These are phyloP conservation scores for Penicillium decumbens DNA, from an alignment of 2,329 filamentous ascomycete species.

Conservation along the genomic window DNA sequence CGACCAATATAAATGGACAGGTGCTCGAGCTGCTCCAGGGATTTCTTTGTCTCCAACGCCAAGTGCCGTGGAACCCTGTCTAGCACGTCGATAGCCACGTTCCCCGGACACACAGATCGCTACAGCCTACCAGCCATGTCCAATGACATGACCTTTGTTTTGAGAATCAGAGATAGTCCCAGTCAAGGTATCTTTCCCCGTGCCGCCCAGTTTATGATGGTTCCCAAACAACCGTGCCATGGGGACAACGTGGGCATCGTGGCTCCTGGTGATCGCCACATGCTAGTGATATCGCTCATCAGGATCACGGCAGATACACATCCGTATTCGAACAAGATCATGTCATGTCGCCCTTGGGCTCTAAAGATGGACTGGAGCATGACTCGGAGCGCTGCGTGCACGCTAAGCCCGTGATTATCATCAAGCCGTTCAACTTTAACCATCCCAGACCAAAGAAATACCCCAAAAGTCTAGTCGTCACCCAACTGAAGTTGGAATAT, in stretches of 20 bases:
- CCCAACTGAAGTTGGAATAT: neutral
- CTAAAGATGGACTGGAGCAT: neutral
- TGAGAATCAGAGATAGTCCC: neutral
- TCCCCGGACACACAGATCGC: neutral
- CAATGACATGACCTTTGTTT: neutral
- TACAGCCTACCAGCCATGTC: neutral
- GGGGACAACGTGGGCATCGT: neutral
- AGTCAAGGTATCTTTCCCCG: neutral
- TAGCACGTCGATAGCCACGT: conserved; percentile 5
- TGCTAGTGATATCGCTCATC: neutral
- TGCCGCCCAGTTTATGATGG: neutral
- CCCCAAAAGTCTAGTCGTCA: neutral
- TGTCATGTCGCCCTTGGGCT: neutral
- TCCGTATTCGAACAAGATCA: neutral
- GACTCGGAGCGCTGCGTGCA: neutral
- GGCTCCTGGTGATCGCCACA: neutral
- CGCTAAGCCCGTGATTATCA: neutral
- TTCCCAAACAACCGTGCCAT: neutral
- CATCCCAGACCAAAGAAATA: neutral
- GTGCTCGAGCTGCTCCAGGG: neutral
- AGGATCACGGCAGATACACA: neutral
- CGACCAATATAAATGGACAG: conserved; percentile 3
- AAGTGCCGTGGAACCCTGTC: conserved; percentile 8
- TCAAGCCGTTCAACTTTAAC: neutral
- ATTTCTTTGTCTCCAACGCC: conserved; percentile 12